Percentiles rank a stretch among this genome's conserved stretches.
Conservation (phyloP, 2,329 filamentous ascomycete genomes). For the Stemphylium beticola region DNA sequence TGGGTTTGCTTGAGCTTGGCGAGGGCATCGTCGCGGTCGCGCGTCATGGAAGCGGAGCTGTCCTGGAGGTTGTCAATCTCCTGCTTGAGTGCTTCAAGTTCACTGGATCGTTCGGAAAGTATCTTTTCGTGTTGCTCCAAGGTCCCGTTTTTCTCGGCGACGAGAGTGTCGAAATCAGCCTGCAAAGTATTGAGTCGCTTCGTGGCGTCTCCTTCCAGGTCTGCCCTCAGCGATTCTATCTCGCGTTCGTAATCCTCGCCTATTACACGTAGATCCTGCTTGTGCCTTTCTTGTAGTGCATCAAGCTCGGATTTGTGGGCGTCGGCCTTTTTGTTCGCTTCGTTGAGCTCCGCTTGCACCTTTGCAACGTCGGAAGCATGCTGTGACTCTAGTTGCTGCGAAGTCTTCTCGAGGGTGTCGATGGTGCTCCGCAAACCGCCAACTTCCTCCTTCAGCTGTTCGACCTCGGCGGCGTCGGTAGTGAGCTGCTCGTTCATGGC, state of each 20-base stretch:
- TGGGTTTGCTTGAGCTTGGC: constrained; percentile 31
- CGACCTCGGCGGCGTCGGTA: constrained; percentile 35
- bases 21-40: constrained; percentile 31
- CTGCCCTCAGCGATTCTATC: constrained; percentile 44
- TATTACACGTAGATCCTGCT: constrained; percentile 37
- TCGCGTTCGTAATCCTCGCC: constrained; percentile 44
- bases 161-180: constrained; percentile 39
- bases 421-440: constrained; percentile 41
- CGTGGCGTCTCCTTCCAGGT: constrained; percentile 46
- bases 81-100: constrained; percentile 27
- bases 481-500: constrained; percentile 45
- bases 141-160: constrained; percentile 35
- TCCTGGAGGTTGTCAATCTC: constrained; percentile 30
- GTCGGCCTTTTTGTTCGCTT: constrained; percentile 33
- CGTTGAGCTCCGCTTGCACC: constrained; percentile 33
- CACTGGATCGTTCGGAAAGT: constrained; percentile 26
- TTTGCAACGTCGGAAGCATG: constrained; percentile 33
- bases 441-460: constrained; percentile 37
- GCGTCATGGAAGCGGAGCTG: constrained; percentile 30
- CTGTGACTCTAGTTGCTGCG: constrained; percentile 36
- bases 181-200: constrained; percentile 41
- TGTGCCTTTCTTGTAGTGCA: constrained; percentile 31
- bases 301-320: constrained; percentile 39
- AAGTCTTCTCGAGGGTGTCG: constrained; percentile 39
- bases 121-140: constrained; percentile 32